Conservation (phyloP, 306 rosid species). For the Quercus cerris region DNA sequence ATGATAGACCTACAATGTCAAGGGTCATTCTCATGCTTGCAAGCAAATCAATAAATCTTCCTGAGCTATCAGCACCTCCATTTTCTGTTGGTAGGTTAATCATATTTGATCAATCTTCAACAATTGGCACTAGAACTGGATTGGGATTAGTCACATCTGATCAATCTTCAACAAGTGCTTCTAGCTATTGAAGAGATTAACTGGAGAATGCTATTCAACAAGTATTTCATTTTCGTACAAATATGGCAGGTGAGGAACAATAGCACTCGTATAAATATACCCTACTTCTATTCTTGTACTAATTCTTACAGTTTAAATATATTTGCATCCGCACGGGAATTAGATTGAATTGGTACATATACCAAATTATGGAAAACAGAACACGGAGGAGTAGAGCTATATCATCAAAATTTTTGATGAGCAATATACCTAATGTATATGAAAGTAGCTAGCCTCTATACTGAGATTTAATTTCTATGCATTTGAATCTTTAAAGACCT, state of each 20-base stretch:
- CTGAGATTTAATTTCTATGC: too few relatives aligned
- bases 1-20: conserved; percentile 28
- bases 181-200: background rate
- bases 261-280: background rate
- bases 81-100: conserved; percentile 11
- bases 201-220: background rate
- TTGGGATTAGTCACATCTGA: background rate
- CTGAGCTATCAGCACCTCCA: conserved; percentile 23
- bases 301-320: background rate
- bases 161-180: background rate
- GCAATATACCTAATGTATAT: background rate
- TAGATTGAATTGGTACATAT: background rate
- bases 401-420: background rate
- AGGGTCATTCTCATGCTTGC: conserved; percentile 28
- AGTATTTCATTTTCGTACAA: background rate
- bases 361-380: background rate
- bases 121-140: background rate
- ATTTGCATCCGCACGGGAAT: background rate
- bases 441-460: too few relatives aligned
- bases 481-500: too few relatives aligned
- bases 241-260: background rate
- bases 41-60: conserved; percentile 14
- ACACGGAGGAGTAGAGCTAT: background rate
- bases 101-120: background rate
- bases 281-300: background rate